Evolutionary conservation across 495 filamentous ascomycete species (phyloP), one percentile per base, ranked within the genome.

Genomic region (Sordaria brevicollis): DNA sequence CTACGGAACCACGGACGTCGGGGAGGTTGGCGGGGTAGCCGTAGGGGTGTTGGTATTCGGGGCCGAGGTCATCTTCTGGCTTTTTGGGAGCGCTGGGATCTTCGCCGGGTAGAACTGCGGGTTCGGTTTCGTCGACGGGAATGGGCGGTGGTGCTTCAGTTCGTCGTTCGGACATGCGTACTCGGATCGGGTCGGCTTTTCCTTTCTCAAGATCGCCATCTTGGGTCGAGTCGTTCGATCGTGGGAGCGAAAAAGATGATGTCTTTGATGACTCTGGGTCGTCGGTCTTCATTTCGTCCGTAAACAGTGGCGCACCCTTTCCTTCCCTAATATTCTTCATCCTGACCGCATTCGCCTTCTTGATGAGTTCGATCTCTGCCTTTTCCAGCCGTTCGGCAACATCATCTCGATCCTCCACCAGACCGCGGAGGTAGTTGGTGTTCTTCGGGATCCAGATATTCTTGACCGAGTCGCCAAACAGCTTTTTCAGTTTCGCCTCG

Each of bases 361-460:
- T 81, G 71, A 91, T 91, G 1, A 92, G 79, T 37, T 84, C 81
- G 34, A 89, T 89, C 74, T 93, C 91, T 10, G 88, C 87, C 31
- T 83, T 83, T 74, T 92, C 90, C 9, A 93, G 78, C 25, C 85
- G 86, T 66, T 87, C 83, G 0, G 87, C 85, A 0, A 86, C 79
- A 31, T 84, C 83, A 70, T 91, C 86, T 39, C 89, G 82, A 67
- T 89, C 80, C 35, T 85, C 76, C 31, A 92, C 86, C 67, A 89
- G 81, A 43, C 84, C 84, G 1, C 83, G 75, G 67, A 92, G 75
- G 35, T 85, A 81, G 25, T 84, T 80, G 67, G 85, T 85, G 69
- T 91, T 83, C 1, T 82, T 81, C 1, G 83, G 86, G 34, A 90
- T 85, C 90, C 90, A 93, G 4, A 88, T 80, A 25, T 85, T 85